Conservation (phyloP, 2,329 filamentous ascomycete species). For the Calycina herbarum region DNA sequence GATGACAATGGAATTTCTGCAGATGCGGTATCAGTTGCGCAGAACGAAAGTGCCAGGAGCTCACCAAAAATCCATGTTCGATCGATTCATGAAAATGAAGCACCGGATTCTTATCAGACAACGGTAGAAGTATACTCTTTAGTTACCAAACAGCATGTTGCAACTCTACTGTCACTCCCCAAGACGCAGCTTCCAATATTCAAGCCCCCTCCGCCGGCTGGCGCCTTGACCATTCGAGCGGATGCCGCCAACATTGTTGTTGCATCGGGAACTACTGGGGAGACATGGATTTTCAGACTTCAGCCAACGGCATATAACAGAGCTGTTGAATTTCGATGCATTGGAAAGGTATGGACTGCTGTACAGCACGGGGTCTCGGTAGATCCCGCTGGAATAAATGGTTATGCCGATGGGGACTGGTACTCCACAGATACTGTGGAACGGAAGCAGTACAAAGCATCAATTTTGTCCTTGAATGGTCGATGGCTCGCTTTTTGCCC, state of each 20-base stretch:
- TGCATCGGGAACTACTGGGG: slow-evolving; percentile 79
- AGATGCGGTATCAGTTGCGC: slow-evolving; percentile 24
- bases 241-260: slow-evolving; percentile 71
- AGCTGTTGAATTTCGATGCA: slow-evolving; percentile 49
- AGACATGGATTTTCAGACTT: slow-evolving; percentile 76
- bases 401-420: slow-evolving; percentile 34
- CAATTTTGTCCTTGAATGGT: slow-evolving; percentile 68
- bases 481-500: slow-evolving; percentile 80
- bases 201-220: slow-evolving; percentile 67
- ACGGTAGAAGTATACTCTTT: slow-evolving; percentile 88
- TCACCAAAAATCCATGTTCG: slow-evolving; percentile 42
- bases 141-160: slow-evolving; percentile 68
- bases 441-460: slow-evolving; percentile 50
- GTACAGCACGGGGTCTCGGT: slow-evolving; percentile 62
- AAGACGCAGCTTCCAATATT: slow-evolving; percentile 63
- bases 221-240: slow-evolving; percentile 72
- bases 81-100: slow-evolving; percentile 37
- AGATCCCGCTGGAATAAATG: slow-evolving; percentile 25
- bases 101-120: slow-evolving; percentile 73
- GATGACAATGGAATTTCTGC: slow-evolving; percentile 25
- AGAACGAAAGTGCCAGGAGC: slow-evolving; percentile 26
- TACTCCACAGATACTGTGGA: slow-evolving; percentile 43
- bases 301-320: slow-evolving; percentile 43
- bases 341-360: slow-evolving; percentile 91
- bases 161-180: slow-evolving; percentile 71